Base-by-base conservation (phyloP, 305 asterid genomes). In the Fraxinus platypoda region DNA sequence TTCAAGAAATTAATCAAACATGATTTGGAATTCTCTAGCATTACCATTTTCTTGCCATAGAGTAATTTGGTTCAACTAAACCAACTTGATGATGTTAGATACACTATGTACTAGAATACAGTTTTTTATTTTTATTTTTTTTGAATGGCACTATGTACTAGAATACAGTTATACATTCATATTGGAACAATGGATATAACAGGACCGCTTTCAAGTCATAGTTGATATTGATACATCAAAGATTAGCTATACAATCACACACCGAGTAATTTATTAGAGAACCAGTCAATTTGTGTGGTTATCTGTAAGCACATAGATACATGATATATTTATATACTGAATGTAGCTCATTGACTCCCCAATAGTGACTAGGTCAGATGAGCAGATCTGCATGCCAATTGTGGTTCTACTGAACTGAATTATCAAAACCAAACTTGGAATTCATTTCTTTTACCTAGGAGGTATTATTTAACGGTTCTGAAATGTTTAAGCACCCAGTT, bases 401-500 rank as follows among this genome's bases (percentile, higher is more conserved):
- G 83, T 35, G 66, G 38, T 79, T 71, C 78, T 28, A 78, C 72
- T 74, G 49, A 76, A 33, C 76, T 15, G 38, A 77, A 43, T 41
- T 41, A 66, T 26, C 15, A 12, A 77, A 79, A 26, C 78, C 59
- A 38, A 81, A 76, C 19, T 11, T 66, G 49, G 25, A 66, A 68
- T 12, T 21, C 30, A 76, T 68, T 57, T 59, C 30, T 74, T 9
- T 33, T 46, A 11, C 49, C 33, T 30, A 5, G 25, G 49, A 52
- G 75, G 37, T 80, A 80, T 19, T 78, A 35, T 68, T 77, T 84
- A 83, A 33, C 68, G 64, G 75, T 76, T 82, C 59, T 64, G 66
- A 62, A 28, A 80, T 13, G 57, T 62, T 25, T 71, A 59, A 30
- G 38, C 75, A 78, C 52, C 12, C 72, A 8, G 54, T 57, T 8